Evolutionary conservation across 2,329 filamentous ascomycete genomes (phyloP), one percentile per base, ranked within the genome.

Genomic region (Colletotrichum godetiae): DNA sequence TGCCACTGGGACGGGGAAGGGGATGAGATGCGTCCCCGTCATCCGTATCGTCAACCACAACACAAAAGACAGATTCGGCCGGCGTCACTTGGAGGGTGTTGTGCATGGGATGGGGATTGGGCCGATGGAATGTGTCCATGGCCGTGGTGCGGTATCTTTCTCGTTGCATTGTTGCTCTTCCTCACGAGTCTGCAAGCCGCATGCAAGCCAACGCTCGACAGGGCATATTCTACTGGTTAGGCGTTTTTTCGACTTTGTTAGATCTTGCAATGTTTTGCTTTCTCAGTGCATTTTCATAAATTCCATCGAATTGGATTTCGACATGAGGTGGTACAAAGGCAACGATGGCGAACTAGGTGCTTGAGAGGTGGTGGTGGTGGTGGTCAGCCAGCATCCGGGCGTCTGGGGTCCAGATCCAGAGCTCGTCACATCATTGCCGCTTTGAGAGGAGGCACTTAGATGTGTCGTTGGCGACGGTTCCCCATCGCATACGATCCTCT

Each of bases 311-410:
- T 72, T 12, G 33, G 24, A 46, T 8, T 24, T 31, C 29, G 11
- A 12, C 29, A 12, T 59, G 65, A 57, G 24, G 52, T 69, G 65
- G 55, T 64, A 68, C 69, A 68, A 55, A 7, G 53, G 27, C 33
- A 29, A 61, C 46, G 35, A 37, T 6, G 31, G 49, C 35, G 24
- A 22, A 49, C 42, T n/a, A 49, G 33, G 33, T 11, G 33, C 10
- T 35, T 35, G 6, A 2, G 27, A 37, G 19, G 19, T 49, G 15
- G 57, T 64, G 19, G 19, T 49, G 15, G 57, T 64, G 46, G 61
- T 64, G 60, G 60, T 57, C 70, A 65, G 67, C 60, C 46, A 72
- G 57, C 63, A 61, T 27, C 24, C 15, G 35, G 58, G 15, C 24
- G 58, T 27, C 62, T 12, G 29, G 57, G 56, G 57, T 29, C 52